Percentiles rank a stretch among this genome's conserved stretches.
These are phyloP conservation scores for Tremellales sp. DNA, from an alignment of 1,284 basidiomycete species.

Conservation along the genomic window DNA sequence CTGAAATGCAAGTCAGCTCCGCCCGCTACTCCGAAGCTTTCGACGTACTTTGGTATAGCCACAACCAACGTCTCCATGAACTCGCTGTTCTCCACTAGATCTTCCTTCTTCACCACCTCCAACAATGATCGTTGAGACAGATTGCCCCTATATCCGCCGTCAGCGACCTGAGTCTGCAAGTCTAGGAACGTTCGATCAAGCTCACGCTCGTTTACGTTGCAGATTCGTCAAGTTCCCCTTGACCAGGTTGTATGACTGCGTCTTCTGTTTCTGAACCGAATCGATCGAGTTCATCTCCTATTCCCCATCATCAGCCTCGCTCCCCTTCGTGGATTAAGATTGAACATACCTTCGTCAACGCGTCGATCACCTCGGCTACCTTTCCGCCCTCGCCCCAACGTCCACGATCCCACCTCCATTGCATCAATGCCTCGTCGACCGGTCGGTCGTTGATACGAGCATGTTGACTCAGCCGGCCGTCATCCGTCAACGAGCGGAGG, in stretches of 20 bases:
- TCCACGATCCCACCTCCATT: constrained; percentile 25
- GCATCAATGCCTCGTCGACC: constrained; percentile 71
- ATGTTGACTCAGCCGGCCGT: constrained; percentile 80
- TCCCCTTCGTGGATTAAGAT: neutral
- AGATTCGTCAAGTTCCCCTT: constrained; percentile 91
- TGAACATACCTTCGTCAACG: constrained; percentile 65
- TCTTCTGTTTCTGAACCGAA: constrained; percentile 81
- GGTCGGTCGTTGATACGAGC: constrained; percentile 68
- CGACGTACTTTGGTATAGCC: constrained; percentile 84
- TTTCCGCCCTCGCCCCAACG: constrained; percentile 15
- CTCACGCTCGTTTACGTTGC: constrained; percentile 89
- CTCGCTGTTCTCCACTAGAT: constrained; percentile 75
- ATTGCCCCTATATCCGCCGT: constrained; percentile 65
- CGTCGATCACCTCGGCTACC: constrained; percentile 58
- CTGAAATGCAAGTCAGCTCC: constrained; percentile 50
- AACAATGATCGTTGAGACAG: constrained; percentile 81
- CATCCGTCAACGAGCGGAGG: constrained; percentile 82
- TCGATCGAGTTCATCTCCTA: constrained; percentile 89
- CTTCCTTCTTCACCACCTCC: constrained; percentile 77
- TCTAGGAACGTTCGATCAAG: constrained; percentile 5
- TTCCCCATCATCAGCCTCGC: neutral
- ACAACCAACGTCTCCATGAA: constrained; percentile 90
- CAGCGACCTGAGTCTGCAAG: neutral
- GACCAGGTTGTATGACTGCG: constrained; percentile 87
- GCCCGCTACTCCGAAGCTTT: too few species aligned